Percentiles rank a stretch among this genome's conserved stretches.
Evolutionary conservation across 1,284 basidiomycete genomes (phyloP).

Genomic region (Trichosporon ovoides): DNA sequence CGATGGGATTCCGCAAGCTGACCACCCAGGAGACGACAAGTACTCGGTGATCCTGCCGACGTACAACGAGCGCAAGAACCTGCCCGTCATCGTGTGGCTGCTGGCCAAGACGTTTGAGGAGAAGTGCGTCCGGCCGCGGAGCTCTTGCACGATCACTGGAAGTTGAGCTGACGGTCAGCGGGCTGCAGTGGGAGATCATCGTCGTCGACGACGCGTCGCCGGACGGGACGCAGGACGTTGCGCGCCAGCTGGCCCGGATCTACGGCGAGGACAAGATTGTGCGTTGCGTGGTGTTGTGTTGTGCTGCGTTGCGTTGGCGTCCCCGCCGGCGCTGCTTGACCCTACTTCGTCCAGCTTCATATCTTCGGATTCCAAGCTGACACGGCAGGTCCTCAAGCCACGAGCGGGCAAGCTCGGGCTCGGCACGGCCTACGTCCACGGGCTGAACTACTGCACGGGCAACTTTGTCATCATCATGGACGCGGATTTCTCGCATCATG

Average conservation of each 20-base stretch:
- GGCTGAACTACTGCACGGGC: conserved; percentile 78
- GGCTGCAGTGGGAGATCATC: conserved; percentile 73
- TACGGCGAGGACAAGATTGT: conserved; percentile 83
- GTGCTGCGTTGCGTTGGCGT: too few species aligned
- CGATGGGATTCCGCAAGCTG: not conserved
- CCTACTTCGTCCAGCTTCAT: too few species aligned
- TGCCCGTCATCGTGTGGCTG: conserved; percentile 80
- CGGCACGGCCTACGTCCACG: conserved; percentile 90
- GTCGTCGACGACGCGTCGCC: conserved; percentile 87
- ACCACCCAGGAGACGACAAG: conserved; percentile 50
- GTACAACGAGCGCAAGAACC: conserved; percentile 86
- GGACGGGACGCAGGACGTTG: conserved; percentile 84
- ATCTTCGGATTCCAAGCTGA: too few species aligned
- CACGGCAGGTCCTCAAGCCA: conserved; percentile 65
- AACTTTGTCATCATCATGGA: conserved; percentile 96
- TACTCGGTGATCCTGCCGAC: conserved; percentile 87
- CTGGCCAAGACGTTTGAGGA: conserved; percentile 67
- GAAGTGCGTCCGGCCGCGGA: conserved; percentile 54
- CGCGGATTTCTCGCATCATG: conserved; percentile 91
- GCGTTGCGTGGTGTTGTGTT: too few species aligned
- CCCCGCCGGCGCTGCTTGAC: not conserved
- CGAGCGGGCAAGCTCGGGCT: conserved; percentile 82
- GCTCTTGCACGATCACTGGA: not conserved
- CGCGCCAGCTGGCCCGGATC: conserved; percentile 64
- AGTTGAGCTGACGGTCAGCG: conserved; percentile 42